Evolutionary conservation across 129 eudicot species (phyloP).

Genomic region (Calendula officinalis): DNA sequence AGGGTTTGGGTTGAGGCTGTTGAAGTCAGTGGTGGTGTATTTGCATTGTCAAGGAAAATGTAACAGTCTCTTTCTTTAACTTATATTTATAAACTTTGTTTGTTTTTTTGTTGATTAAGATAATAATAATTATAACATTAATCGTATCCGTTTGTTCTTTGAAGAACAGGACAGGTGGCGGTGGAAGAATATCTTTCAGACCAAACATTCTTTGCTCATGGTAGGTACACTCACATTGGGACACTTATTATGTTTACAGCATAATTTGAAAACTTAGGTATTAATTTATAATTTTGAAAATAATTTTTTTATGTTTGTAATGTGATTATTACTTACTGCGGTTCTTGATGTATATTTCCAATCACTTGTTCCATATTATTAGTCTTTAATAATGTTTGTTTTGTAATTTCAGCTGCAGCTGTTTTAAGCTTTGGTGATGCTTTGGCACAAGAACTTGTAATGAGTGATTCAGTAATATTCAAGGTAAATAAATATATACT

Average conservation of each 20-base stretch:
- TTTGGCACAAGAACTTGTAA: constrained; percentile 93
- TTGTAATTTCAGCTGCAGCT: constrained; percentile 41
- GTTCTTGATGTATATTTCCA: not conserved
- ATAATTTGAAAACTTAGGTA: too few species aligned
- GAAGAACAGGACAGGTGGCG: constrained; percentile 99
- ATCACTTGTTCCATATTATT: too few species aligned
- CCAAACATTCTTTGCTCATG: constrained; percentile 53
- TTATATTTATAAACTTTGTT: not conserved
- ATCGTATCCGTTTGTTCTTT: too few species aligned
- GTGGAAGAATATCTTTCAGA: constrained; percentile 87
- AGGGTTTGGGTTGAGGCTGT: constrained; percentile 59
- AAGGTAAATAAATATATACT: too few species aligned
- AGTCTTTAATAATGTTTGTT: too few species aligned
- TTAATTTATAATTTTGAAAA: too few species aligned
- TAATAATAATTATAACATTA: too few species aligned
- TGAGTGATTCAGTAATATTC: constrained; percentile 86
- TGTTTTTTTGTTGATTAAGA: constrained; percentile 9
- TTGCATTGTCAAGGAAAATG: constrained; percentile 62
- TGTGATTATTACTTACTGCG: not conserved
- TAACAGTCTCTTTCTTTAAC: constrained; percentile 35
- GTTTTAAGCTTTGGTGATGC: too few species aligned
- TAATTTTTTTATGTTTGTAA: too few species aligned
- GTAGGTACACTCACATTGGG: constrained; percentile 54
- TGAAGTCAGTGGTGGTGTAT: constrained; percentile 46
- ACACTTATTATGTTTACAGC: too few species aligned